Evolutionary conservation across 768 basidiomycete genomes (phyloP).

Genomic region (Auriscalpium orientale): DNA sequence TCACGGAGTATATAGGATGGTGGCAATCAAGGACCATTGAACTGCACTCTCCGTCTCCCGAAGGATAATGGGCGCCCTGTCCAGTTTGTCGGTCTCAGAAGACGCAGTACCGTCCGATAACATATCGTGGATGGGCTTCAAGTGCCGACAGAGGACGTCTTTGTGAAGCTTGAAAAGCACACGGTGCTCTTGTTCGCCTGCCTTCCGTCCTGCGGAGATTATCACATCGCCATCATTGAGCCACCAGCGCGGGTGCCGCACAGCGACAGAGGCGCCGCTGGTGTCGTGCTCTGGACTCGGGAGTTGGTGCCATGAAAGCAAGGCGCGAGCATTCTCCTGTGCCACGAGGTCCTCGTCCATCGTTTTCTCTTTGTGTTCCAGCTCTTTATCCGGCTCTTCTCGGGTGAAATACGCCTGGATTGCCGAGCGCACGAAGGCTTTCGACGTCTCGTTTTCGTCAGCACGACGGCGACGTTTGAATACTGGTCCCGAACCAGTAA

Average conservation of each 20-base stretch:
- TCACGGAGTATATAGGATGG: background rate
- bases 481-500: no score
- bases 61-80: background rate
- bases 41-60: background rate
- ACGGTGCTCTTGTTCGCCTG: background rate
- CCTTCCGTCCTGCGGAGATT: background rate
- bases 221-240: background rate
- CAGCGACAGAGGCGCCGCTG: background rate
- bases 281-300: background rate
- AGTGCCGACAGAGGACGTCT: background rate
- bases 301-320: background rate
- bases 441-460: no score
- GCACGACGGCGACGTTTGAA: no score
- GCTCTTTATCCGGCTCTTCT: no score
- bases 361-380: no score
- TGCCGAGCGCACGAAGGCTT: no score
- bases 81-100: background rate
- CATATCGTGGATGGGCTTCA: background rate
- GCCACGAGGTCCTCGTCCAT: background rate
- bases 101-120: background rate
- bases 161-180: background rate
- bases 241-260: background rate
- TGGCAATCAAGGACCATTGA: background rate
- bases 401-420: no score
- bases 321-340: background rate